Percentiles rank a stretch among this genome's conserved stretches.
Conservation (phyloP, 768 basidiomycete genomes). For the Trametes punicea region DNA sequence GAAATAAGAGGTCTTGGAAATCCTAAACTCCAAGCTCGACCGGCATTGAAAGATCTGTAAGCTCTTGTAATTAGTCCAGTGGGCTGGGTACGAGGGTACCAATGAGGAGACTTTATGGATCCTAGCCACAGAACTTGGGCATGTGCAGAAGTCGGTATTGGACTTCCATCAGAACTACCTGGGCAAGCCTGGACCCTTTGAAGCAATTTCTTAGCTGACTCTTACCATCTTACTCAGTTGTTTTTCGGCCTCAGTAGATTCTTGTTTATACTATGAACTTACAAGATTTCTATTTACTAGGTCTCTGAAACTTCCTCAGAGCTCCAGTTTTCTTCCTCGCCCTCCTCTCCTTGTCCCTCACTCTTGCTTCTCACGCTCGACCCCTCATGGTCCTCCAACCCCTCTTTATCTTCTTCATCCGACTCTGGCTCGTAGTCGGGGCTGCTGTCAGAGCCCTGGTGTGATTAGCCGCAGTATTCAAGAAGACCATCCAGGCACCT, state of each 20-base stretch:
- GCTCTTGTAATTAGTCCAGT: not conserved
- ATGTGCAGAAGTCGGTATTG: not conserved
- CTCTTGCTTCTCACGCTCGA: too few species aligned
- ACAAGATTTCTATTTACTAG: not conserved
- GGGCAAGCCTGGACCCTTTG: not conserved
- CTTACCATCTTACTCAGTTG: not conserved
- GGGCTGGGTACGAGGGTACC: slow-evolving; percentile 4
- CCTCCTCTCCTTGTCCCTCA: too few species aligned
- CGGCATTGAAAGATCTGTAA: not conserved
- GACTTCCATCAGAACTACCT: slow-evolving; percentile 3
- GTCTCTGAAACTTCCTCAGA: too few species aligned
- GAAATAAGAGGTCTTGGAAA: slow-evolving; percentile 14
- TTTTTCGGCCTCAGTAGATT: not conserved
- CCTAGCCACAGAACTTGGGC: not conserved
- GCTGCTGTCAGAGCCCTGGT: too few species aligned
- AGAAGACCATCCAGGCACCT: too few species aligned
- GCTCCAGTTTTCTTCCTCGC: too few species aligned
- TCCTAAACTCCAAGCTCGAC: slow-evolving; percentile 18
- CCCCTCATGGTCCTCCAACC: too few species aligned
- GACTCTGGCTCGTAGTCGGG: too few species aligned
- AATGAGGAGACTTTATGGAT: slow-evolving; percentile 3
- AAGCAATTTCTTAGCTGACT: not conserved
- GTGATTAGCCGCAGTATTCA: too few species aligned
- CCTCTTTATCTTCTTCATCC: too few species aligned
- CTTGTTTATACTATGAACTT: not conserved